Evolutionary conservation across 805 yeast genomes (phyloP), one percentile per base, ranked within the genome.

Genomic region (Candida hispaniensis): DNA sequence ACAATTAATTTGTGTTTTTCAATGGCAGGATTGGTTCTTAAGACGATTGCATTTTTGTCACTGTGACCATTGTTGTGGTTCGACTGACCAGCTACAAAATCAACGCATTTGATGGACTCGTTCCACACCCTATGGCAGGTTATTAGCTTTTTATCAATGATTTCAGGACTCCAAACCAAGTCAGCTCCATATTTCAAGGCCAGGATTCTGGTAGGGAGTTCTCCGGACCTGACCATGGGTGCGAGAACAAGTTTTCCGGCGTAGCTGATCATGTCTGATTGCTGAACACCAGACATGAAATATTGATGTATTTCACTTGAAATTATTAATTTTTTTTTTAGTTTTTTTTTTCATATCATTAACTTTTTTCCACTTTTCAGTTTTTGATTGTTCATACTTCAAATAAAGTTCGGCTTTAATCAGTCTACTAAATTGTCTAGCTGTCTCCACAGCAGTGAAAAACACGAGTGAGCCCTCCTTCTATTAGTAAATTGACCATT

Each of bases 171-270:
- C 98, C 98, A 91, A 4, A 91, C 97, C 29, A 88, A 61, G 55
- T 91, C 97, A 0, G 95, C 94, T 3, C 95, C 96, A 52, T 81
- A 66, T 44, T 69, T 70, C 14, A 91, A 63, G 0, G 95, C 76
- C 44, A 86, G 53, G 6, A 88, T 64, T 39, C 98, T 65, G 6
- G 85, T 76, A 5, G 98, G 97, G 4, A 91, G 69, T 59, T 91
- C 98, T 8, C 97, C 94, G 24, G 88, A 79, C 20, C 98, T 66
- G 33, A 88, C 66, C 98, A 88, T 88, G 0, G 98, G 98, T 1
- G 96, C 97, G 23, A 88, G 67, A 13, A 78, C 93, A 38, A 85
- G 57, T 49, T 80, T 81, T 1, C 93, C 88, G 12, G 70, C 67
- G 57, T 74, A 86, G 19, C 69, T 72, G 4, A 79, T 65, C 81